These are phyloP conservation scores for Perilla frutescens DNA, from an alignment of 257 asterid genomes.

Conservation along the genomic window DNA sequence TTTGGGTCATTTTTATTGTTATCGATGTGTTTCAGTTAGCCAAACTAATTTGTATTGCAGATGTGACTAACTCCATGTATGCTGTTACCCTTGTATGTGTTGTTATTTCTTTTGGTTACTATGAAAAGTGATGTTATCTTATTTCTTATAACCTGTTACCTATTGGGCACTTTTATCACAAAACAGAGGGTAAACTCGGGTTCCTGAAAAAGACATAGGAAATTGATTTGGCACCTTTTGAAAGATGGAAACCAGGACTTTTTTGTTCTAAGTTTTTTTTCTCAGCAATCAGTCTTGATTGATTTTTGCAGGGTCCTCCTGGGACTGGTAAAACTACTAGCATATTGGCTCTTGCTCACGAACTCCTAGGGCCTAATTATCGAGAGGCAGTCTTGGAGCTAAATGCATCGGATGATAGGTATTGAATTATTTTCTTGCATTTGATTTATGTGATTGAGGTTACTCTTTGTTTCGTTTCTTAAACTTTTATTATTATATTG, in stretches of 20 bases:
- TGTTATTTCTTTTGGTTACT: not conserved
- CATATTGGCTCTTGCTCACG: conserved; percentile 95
- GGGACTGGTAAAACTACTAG: conserved; percentile 99
- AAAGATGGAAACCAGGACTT: not conserved
- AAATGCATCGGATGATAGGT: conserved; percentile 98
- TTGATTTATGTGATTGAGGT: not conserved
- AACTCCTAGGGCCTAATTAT: conserved; percentile 87
- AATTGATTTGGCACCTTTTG: conserved; percentile 8
- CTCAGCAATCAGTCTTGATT: conserved; percentile 25
- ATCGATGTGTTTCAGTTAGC: not conserved
- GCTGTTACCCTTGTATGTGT: not conserved
- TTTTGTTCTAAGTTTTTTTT: not conserved
- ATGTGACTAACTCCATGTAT: not conserved
- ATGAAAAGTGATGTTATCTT: conserved; percentile 1
- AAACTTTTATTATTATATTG: conserved; percentile 24
- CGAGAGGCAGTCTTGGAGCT: conserved; percentile 92
- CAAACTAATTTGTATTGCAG: not conserved
- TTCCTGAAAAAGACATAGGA: not conserved
- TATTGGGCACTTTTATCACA: conserved; percentile 1
- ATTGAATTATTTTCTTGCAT: conserved; percentile 8
- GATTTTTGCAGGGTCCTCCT: conserved; percentile 77
- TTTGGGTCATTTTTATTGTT: not conserved
- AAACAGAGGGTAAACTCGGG: not conserved
- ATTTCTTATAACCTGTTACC: not conserved
- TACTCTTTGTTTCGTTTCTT: conserved; percentile 12